Conservation (phyloP, 208 protist species). For the Leishmania aethiopica region DNA sequence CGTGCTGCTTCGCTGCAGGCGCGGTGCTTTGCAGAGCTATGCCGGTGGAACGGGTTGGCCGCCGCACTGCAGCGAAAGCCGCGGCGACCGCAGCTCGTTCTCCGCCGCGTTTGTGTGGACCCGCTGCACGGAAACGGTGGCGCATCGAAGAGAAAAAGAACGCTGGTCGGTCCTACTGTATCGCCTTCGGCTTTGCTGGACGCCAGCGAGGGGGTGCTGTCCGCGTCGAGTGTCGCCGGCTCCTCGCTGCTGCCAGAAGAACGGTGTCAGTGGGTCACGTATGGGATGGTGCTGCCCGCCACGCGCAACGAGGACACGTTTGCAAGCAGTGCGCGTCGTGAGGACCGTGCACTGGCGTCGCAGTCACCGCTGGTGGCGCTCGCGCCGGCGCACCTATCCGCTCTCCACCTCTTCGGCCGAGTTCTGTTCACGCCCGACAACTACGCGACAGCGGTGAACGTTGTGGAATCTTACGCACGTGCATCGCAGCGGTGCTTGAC, state of each 20-base stretch:
- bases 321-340: slow-evolving; percentile 23
- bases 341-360: slow-evolving; percentile 22
- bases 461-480: slow-evolving; percentile 32
- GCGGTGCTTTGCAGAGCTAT: slow-evolving; percentile 40
- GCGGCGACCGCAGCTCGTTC: slow-evolving; percentile 49
- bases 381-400: slow-evolving; percentile 14
- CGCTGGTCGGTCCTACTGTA: too few species aligned
- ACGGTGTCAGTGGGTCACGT: slow-evolving; percentile 9
- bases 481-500: background rate
- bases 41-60: slow-evolving; percentile 49
- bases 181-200: background rate
- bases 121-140: background rate
- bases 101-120: slow-evolving; percentile 12
- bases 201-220: background rate
- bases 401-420: slow-evolving; percentile 32
- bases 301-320: slow-evolving; percentile 44
- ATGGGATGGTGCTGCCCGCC: slow-evolving; percentile 61
- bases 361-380: slow-evolving; percentile 28
- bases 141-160: background rate
- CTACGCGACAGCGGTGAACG: slow-evolving; percentile 51
- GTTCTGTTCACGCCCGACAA: slow-evolving; percentile 47
- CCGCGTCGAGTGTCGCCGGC: background rate
- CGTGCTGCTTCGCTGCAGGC: slow-evolving; percentile 13
- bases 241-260: background rate
- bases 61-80: slow-evolving; percentile 34